Conservation (phyloP, 2,329 filamentous ascomycete species). For the Aspergillus piperis region DNA sequence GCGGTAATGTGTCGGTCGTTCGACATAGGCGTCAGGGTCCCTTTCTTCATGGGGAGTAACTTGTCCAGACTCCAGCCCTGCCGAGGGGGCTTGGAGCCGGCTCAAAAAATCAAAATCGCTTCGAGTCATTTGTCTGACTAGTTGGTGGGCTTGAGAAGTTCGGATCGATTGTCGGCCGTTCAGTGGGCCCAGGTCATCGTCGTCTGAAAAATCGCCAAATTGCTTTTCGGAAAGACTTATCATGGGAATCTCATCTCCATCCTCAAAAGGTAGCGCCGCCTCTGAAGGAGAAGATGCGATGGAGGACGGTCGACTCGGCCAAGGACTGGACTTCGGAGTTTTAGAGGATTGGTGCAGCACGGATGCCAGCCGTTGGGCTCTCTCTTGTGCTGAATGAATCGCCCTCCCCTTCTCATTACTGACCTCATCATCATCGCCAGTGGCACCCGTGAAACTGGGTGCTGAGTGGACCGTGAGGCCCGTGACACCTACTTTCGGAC, state of each 20-base stretch:
- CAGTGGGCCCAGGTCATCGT: slow-evolving; percentile 33
- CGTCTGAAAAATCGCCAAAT: slow-evolving; percentile 31
- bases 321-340: slow-evolving; percentile 32
- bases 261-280: slow-evolving; percentile 26
- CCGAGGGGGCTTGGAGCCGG: slow-evolving; percentile 35
- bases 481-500: slow-evolving; percentile 32
- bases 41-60: slow-evolving; percentile 38
- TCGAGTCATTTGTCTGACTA: slow-evolving; percentile 41
- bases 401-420: slow-evolving; percentile 38
- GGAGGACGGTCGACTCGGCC: slow-evolving; percentile 32
- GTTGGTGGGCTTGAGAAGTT: slow-evolving; percentile 34
- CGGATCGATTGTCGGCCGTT: slow-evolving; percentile 30
- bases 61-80: slow-evolving; percentile 37
- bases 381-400: slow-evolving; percentile 38
- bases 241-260: slow-evolving; percentile 40
- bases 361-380: slow-evolving; percentile 37
- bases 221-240: slow-evolving; percentile 38
- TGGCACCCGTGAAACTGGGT: slow-evolving; percentile 23
- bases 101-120: slow-evolving; percentile 35
- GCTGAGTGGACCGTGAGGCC: slow-evolving; percentile 30
- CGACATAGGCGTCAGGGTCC: slow-evolving; percentile 64
- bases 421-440: slow-evolving; percentile 30
- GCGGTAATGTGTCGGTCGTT: slow-evolving; percentile 67
- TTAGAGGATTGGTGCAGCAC: slow-evolving; percentile 34
- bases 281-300: slow-evolving; percentile 33